Evolutionary conservation across 1,284 basidiomycete genomes (phyloP), one percentile per base, ranked within the genome.

Genomic region (Peniophora sp.): DNA sequence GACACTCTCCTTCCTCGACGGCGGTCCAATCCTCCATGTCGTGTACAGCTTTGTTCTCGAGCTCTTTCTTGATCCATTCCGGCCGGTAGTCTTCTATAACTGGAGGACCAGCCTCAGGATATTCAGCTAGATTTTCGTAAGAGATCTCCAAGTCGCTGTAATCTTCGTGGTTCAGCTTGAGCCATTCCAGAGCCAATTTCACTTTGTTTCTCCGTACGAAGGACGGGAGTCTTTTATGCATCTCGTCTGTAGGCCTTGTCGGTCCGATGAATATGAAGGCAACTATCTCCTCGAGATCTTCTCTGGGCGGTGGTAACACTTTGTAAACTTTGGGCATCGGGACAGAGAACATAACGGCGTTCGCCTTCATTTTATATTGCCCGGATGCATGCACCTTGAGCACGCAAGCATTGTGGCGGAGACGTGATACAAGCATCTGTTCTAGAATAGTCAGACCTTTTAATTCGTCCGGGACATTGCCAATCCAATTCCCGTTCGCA

Each of bases 401-500:
- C 36, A 67, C 56, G 53, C 63, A 67, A 8, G 49, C 43, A 50
- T 63, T 70, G 27, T 66, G 62, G 10, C 59, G 52, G 1, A 69
- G 55, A 10, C 60, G 45, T 2, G 68, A 52, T 9, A 73, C 57
- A 2, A 72, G 36, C 19, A 69, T 23, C 50, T 63, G 56, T 49
- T 73, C 69, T 8, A 60, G 56, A 51, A 61, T 68, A 2, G 49
- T 59, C 17, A 73, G 51, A n/a, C 53, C 43, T 45, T 56, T n/a
- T 0, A 72, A 49, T 16, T 59, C 54, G 19, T 48, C 2, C 1
- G 69, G 70, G 1, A 71, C 59, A 10, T 63, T 51, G n/a, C 71
- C 70, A 0, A 73, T 22, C 71, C 70, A 74, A 1, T 70, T 48
- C 1, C 67, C 65, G 53, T 68, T 68, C 0, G 64, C 65, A 6